Base-by-base conservation (phyloP, 257 asterid genomes). In the Datura wrightii region DNA sequence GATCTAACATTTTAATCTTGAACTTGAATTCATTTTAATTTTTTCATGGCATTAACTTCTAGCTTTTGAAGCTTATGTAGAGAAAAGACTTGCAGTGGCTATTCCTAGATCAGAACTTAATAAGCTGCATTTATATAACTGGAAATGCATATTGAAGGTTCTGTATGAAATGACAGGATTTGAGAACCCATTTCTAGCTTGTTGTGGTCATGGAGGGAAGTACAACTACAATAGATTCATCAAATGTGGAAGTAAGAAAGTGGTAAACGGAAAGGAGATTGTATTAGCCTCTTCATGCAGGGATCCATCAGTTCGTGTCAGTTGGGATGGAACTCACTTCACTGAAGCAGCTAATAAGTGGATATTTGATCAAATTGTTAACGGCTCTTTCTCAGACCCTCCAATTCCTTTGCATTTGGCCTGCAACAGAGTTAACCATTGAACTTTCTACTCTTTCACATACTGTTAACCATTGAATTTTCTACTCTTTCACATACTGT, bases 171-270 rank as follows among this genome's bases (percentile, higher is more conserved):
- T 82, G 80, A 88, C 92, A 94, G 97, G 97, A 18, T 94, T 93
- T 60, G 93, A 85, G 88, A 82, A 90, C 76, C 97, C 95, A 3
- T 91, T 94, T 79, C 85, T 90, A 39, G 95, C 84, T 87, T 94
- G 98, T 76, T 94, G 98, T 82, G 97, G 98, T 2, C 91, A 87
- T 88, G 98, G 97, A 36, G 97, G 98, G 65, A 91, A 90, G 56
- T 94, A 91, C 79, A 94, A 94, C 85, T 92, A 93, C 88, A 89
- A 92, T 83, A 85, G 93, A 81, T 86, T 87, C 42, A 63, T 36
- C 10, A 89, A 86, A 83, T 94, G 97, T 86, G 97, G 98, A 74
- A 86, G 89, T 83, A 91, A 88, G 86, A 91, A 60, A 63, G 19
- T 87, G 56, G 87, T 92, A 54, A 92, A 91, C 7, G 97, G 98